phyloP scores from a whole-genome alignment of 352 stramenopile genomes.

The Globisporangium rhizosaccharum region DNA sequence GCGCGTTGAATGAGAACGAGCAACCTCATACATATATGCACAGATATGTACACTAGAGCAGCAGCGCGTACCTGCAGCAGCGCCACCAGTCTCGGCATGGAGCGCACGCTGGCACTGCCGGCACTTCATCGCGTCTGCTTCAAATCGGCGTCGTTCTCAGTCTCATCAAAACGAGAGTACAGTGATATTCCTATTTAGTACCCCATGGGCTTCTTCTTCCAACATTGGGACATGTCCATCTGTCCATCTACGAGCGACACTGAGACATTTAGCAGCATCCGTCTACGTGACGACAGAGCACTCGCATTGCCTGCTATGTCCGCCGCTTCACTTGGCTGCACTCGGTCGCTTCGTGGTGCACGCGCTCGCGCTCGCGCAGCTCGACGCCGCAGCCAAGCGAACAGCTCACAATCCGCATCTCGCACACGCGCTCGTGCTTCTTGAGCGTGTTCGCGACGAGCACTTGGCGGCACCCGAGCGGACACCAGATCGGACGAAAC shows the following conservation, averaged over 20 bases:
- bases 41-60: not conserved
- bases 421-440: constrained; percentile 45
- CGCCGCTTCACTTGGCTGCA: constrained; percentile 1
- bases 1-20: not conserved
- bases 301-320: not conserved
- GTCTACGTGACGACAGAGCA: not conserved
- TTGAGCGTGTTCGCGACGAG: constrained; percentile 45
- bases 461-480: constrained; percentile 50
- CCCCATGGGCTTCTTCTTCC: too few relatives aligned
- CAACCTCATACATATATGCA: not conserved
- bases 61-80: constrained; percentile 22
- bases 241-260: not conserved
- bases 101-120: constrained; percentile 27
- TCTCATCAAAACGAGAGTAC: not conserved
- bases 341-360: constrained; percentile 37
- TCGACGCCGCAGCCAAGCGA: constrained; percentile 50
- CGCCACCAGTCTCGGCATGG: constrained; percentile 16
- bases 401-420: constrained; percentile 60
- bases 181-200: too few relatives aligned
- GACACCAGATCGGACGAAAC: constrained; percentile 57
- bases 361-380: constrained; percentile 46
- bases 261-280: not conserved
- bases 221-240: too few relatives aligned
- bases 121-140: constrained; percentile 12
- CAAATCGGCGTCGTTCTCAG: not conserved